Evolutionary conservation across 1,284 basidiomycete genomes (phyloP), one percentile per base, ranked within the genome.

Genomic region (Cutaneotrichosporon dermatis): DNA sequence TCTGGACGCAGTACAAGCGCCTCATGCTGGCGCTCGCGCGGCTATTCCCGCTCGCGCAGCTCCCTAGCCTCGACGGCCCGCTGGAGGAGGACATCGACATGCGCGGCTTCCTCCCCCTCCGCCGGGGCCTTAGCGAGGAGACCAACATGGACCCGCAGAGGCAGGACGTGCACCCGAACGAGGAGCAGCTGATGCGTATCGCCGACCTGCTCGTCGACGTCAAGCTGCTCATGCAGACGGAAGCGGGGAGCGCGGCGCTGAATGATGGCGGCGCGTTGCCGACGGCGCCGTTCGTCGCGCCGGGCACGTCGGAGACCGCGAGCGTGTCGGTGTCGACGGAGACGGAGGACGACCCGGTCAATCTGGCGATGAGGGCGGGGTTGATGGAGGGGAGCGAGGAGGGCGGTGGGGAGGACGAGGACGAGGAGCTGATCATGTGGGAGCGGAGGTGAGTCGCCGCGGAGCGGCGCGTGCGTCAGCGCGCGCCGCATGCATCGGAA

Each of bases 61-160:
- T 96, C 25, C 90, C 90, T 1, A 71, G 78, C 15, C 79, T 89
- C 15, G 80, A 79, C 4, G 81, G 82, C 1, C 83, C 85, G n/a
- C 79, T 98, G 58, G 92, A 96, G 63, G 95, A 99, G 76, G 95
- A 99, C 75, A 77, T 87, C 4, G 94, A 98, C 61, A 84, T 96
- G 82, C 82, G 83, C 44, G 95, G 93, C 0, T 97, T 96, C 73
- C 79, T 87, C 15, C 95, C 95, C 3, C 80, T 97, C 51, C 84
- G 84, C 56, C 83, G 84, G 58, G 80, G 79, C 2, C 39, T 70
- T 46, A 75, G 83, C 1, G 54, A 50, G 10, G 58, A 60, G 10
- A 55, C 59, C 1, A 43, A 35, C 42, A 6, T 46, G 15, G 13
- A 65, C 52, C 11, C 16, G 0, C 69, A 65, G 15, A 36, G 15